Evolutionary conservation across 345 rosid species (phyloP).

Genomic region (Hirschfeldia incana): DNA sequence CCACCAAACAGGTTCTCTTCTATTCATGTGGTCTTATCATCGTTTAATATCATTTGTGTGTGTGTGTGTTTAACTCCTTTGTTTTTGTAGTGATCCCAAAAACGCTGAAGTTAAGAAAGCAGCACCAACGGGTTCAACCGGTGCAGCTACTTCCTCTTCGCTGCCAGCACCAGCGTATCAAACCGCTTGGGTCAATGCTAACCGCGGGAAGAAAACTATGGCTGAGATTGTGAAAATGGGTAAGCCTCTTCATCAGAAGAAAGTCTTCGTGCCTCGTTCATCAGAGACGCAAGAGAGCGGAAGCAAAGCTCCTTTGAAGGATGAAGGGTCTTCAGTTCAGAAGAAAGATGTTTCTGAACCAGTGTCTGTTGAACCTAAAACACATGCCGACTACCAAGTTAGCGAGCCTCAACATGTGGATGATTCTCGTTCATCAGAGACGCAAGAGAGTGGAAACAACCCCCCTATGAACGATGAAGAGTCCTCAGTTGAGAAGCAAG

Average conservation of each 20-base stretch:
- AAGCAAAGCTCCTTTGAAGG: constrained; percentile 41
- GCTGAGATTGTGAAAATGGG: constrained; percentile 97
- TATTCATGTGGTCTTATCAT: background rate
- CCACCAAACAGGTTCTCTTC: constrained; percentile 49
- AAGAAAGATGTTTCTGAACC: constrained; percentile 45
- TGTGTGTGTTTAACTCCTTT: background rate
- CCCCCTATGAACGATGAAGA: constrained; percentile 49
- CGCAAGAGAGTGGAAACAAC: constrained; percentile 20
- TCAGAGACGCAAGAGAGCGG: constrained; percentile 28
- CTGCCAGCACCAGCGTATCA: constrained; percentile 57
- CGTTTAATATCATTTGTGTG: background rate
- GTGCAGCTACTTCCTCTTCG: constrained; percentile 47
- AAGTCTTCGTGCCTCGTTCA: constrained; percentile 7
- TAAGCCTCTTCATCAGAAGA: constrained; percentile 47
- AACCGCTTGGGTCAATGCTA: constrained; percentile 60
- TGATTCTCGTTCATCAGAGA: constrained; percentile 37
- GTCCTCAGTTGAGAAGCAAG: constrained; percentile 56
- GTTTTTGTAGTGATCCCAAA: constrained; percentile 53
- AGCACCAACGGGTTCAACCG: constrained; percentile 38
- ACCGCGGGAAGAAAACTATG: constrained; percentile 82
- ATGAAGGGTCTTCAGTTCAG: constrained; percentile 57
- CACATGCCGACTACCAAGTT: constrained; percentile 44
- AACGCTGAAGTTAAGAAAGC: constrained; percentile 48
- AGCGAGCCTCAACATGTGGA: constrained; percentile 56
- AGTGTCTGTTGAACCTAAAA: constrained; percentile 49